Base-by-base conservation (phyloP, 129 eudicot genomes). In the Lonicera japonica region DNA sequence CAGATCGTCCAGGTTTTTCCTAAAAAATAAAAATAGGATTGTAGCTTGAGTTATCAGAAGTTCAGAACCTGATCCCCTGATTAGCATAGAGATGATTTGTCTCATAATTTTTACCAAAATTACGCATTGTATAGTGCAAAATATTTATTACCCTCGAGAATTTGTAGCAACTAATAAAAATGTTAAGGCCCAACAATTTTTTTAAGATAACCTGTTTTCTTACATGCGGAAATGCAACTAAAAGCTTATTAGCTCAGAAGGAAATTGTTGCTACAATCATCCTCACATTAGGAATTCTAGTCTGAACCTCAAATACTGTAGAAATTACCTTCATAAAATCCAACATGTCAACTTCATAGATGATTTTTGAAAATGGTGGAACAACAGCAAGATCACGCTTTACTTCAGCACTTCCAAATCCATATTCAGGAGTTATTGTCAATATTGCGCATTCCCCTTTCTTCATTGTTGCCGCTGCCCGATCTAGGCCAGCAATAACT, bases 311-410 rank as follows among this genome's bases (percentile, higher is more conserved):
- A 15, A 40, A 38, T 34, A 18, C 53, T 18, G 21, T 29, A 50
- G 15, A 56, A 47, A 21, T 64, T 74, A 86, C 95, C 95, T 79
- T 82, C 12, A 64, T 69, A 47, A 86, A 86, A 55, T 77, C 70
- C 25, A 82, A 58, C 79, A 86, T 68, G 80, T 86, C 87, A 22
- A 82, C 83, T 77, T 86, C 87, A 82, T 77, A 86, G 39, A 73
- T 3, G 15, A 86, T 0, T 40, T 80, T 74, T n/a, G 95, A 82
- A 68, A 54, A 73, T 24, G 89, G 72, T 14, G 88, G 89, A 67
- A 86, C 69, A 12, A 56, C 47, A 57, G 82, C 75, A 46, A 73
- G 67, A 69, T 80, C 87, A 54, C 69, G 22, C 67, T 53, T 72
- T 12, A 66, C 77, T 74, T 79, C 89, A 58, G 58, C 29, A 18